These are phyloP conservation scores for Limnanthes douglasii DNA, from an alignment of 345 rosid genomes.

Conservation along the genomic window DNA sequence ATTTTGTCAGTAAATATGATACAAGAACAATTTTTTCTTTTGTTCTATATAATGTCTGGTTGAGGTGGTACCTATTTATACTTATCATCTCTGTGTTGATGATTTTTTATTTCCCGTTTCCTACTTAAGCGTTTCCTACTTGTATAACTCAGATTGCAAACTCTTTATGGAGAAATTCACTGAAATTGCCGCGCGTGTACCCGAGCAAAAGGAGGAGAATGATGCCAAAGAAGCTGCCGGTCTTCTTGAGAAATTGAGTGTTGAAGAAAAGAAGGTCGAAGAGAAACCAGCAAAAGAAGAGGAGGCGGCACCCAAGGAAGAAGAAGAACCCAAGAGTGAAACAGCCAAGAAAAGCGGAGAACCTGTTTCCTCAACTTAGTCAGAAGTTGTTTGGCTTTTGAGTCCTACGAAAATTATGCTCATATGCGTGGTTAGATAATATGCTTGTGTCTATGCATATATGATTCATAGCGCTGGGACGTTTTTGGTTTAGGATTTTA, in stretches of 20 bases:
- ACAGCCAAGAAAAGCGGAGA: conserved; percentile 37
- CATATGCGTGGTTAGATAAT: neutral
- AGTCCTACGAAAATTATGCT: no score
- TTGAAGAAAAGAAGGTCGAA: conserved; percentile 48
- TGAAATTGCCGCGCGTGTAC: conserved; percentile 61
- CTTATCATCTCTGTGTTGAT: neutral
- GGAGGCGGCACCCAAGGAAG: conserved; percentile 16
- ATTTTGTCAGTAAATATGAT: no score
- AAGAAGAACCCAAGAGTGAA: conserved; percentile 20
- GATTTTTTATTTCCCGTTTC: neutral
- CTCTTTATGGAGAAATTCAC: conserved; percentile 57
- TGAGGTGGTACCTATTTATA: no score
- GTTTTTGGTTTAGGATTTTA: neutral
- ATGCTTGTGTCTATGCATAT: neutral
- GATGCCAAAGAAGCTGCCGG: conserved; percentile 67
- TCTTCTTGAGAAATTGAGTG: conserved; percentile 52
- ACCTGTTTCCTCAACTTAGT: conserved; percentile 31
- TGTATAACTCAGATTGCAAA: conserved; percentile 84
- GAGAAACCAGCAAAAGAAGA: conserved; percentile 21
- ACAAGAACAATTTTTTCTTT: no score
- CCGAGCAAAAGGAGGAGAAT: conserved; percentile 41
- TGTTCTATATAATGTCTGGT: no score
- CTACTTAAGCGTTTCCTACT: no score
- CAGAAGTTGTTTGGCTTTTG: no score
- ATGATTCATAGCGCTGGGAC: neutral